Evolutionary conservation across 768 basidiomycete species (phyloP), one percentile per base, ranked within the genome.

Genomic region (Boletus vinaceobasis): DNA sequence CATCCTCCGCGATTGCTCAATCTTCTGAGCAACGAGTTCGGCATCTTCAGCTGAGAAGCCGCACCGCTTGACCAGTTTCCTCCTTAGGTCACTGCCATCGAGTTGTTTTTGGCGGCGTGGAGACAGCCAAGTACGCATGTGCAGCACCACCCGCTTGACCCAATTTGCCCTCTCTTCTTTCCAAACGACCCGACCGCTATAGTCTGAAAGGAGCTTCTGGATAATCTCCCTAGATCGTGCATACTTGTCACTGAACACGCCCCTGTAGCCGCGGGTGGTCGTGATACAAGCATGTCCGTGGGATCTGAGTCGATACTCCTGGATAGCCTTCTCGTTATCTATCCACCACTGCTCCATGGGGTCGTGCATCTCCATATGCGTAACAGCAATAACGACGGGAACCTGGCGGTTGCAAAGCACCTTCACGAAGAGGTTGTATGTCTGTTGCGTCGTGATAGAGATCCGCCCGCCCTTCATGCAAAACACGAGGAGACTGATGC

Each of bases 251-350:
- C 47, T 53, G 23, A 60, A 68, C 38, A 57, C 57, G 46, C 39
- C 21, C 31, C 3, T 56, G 54, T 56, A 62, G 7, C 62, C 67
- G n/a, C 62, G 65, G 2, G 67, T 64, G 7, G 74, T 66, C 7
- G 75, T 77, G 55, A 78, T 63, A 50, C 78, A 79, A 5, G 73
- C 75, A 31, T 75, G 70, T 3, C 70, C 75, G 21, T 62, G 52
- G 13, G 70, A 75, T 8, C 52, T 36, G 53, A 79, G 75, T 13
- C 63, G 65, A 32, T 73, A 65, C 7, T 58, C 49, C 32, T 56
- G 65, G 57, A 79, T 73, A 2, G 44, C 48, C 21, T 54, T 48
- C 36, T 74, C 61, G 56, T 78, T 78, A 37, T 64, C 53, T 37
- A 14, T 49, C 76, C 76, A 78, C 77, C 77, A 79, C 23, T 65